Evolutionary conservation across 345 rosid genomes (phyloP), one percentile per base, ranked within the genome.

Genomic region (Tarenaya hassleriana): DNA sequence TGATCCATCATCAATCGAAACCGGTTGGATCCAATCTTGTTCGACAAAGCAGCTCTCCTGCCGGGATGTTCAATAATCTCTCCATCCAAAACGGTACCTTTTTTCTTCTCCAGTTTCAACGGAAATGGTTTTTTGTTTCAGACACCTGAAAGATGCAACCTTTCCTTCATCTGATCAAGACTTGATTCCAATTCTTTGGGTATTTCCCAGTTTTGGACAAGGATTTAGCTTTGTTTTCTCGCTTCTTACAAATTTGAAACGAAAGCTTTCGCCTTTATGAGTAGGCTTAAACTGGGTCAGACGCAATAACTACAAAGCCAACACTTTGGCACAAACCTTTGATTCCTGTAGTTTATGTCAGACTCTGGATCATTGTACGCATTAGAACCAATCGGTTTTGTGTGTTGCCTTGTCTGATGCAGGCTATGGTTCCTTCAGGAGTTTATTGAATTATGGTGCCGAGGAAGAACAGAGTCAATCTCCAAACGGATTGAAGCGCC

Each of bases 21-120:
- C 54, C 69, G 17, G 60, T 66, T 40, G 74, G 63, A 39, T 77
- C 89, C 0, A 73, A 47, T 57, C 77, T 81, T 37, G 61, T 68
- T 48, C 79, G 90, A 55, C 98, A 82, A 70, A 85, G 73, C 50
- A 91, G 86, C 81, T 84, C 88, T 0, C 95, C 95, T 5, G 77
- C 92, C 21, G 96, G 96, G 37, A 73, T 75, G 64, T 77, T 84
- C 56, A 61, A 81, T 0, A 70, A 80, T 62, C 62, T 80, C 17
- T 66, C 88, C n/a, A 68, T 49, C 16, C 92, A 73, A 56, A 77
- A 82, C 77, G 98, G 98, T 91, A 68, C 35, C 61, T 58, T 64
- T 71, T 41, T n/a, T n/a, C n/a, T n/a, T n/a, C n/a, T n/a, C n/a
- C n/a, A n/a, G n/a, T n/a, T n/a, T n/a, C 11, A 7, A 32, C 46